A percentile compares a stretch with the other conserved stretches of the same genome.
These are phyloP conservation scores for Dactylorhiza incarnata DNA, from an alignment of 106 monocot genomes.

Conservation along the genomic window DNA sequence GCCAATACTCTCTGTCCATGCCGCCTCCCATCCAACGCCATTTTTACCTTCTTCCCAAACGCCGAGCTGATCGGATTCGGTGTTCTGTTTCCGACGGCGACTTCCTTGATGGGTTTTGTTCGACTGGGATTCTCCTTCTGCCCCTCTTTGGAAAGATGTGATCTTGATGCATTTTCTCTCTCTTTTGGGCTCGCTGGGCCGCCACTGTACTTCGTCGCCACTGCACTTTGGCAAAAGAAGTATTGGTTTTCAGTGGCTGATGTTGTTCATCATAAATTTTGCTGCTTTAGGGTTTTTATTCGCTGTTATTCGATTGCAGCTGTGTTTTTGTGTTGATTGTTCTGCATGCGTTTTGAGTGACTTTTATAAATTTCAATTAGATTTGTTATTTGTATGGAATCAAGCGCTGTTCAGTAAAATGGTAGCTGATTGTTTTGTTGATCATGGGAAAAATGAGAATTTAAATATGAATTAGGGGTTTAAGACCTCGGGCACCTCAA, in stretches of 20 bases:
- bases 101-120: background rate
- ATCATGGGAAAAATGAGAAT: too few species aligned
- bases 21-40: too few species aligned
- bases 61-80: background rate
- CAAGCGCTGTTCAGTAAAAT: too few species aligned
- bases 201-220: background rate
- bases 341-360: too few species aligned
- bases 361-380: too few species aligned
- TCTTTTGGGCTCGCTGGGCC: background rate
- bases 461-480: too few species aligned
- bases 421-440: too few species aligned
- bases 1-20: background rate
- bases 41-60: background rate
- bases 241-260: background rate
- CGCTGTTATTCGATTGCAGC: background rate
- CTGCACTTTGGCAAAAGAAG: background rate
- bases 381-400: too few species aligned
- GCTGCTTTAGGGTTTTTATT: background rate
- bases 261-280: background rate
- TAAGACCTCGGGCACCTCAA: too few species aligned
- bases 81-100: background rate
- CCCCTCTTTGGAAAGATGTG: background rate
- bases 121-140: too few species aligned
- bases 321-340: background rate
- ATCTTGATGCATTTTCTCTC: background rate